Evolutionary conservation across 148 eudicot genomes (phyloP), one percentile per base, ranked within the genome.

Genomic region (Salicornia ramosissima): DNA sequence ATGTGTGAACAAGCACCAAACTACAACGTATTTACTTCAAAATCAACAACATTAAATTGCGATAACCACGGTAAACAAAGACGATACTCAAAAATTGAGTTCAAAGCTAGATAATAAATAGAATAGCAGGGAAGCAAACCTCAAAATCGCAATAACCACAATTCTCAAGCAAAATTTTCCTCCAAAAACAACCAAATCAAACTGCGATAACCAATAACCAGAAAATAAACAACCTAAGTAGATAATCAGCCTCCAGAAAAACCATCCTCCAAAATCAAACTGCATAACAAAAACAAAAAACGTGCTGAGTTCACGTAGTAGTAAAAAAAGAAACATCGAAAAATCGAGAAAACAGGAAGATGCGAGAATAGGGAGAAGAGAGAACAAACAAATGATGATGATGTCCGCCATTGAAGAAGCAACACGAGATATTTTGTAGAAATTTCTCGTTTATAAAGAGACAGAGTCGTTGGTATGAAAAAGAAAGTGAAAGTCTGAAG

Each of bases 141-240:
- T 92, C 97, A 1, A 96, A 26, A 71, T 67, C 30, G 87, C 92
- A 92, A 88, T 90, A 29, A 25, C 22, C 49, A 28, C 30, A 45
- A n/a, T 2, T 3, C 12, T 25, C 45, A 15, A 29, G 26, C 31
- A 28, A 11, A 39, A 60, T 13, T 21, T 21, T 52, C 56, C 56
- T 5, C 56, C 2, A 21, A 21, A 21, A 52, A 2, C 54, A 55
- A 25, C 31, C 40, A 56, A 56, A 56, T 29, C 34, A 56, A 29
- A 56, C 22, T 30, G 40, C 40, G 31, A 31, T 58, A 3, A 58
- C 11, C 11, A 31, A 31, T 30, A 58, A 16, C 6, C 28, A 53
- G 8, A 11, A 53, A 53, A n/a, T 7, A n/a, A n/a, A 3, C 8
- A 36, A 36, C 4, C 8, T 36, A 36, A 36, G 5, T 36, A 36